phyloP scores from a whole-genome alignment of 768 basidiomycete genomes.

The Agrocybe pediades region DNA sequence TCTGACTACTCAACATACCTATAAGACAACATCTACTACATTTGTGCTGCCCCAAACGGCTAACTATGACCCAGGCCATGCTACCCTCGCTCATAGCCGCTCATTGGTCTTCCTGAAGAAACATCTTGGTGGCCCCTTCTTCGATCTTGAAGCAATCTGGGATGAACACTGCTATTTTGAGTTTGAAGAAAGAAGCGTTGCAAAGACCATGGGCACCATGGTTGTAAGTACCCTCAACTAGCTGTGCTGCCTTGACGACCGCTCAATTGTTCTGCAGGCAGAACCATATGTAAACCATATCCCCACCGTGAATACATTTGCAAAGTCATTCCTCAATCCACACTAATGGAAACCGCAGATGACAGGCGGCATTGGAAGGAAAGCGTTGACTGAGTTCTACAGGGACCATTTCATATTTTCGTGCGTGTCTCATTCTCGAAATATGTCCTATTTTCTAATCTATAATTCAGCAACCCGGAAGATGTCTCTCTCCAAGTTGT shows the following conservation, averaged over 20 bases:
- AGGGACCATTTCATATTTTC: constrained; percentile 57
- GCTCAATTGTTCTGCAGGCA: constrained; percentile 29
- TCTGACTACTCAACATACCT: constrained; percentile 27
- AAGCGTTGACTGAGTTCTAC: constrained; percentile 52
- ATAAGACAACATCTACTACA: constrained; percentile 32
- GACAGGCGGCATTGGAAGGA: constrained; percentile 57
- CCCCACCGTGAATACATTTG: constrained; percentile 41
- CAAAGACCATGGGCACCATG: constrained; percentile 59
- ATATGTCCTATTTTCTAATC: background rate
- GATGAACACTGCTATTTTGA: constrained; percentile 60
- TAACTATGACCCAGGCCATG: constrained; percentile 41
- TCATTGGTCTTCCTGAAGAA: constrained; percentile 47
- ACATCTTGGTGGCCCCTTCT: constrained; percentile 48
- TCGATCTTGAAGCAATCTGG: constrained; percentile 63
- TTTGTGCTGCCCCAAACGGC: constrained; percentile 46
- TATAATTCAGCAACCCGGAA: constrained; percentile 41
- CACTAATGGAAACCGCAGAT: constrained; percentile 33
- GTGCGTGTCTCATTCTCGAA: constrained; percentile 28
- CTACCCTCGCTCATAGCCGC: constrained; percentile 47
- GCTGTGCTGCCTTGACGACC: background rate
- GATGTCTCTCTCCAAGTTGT: constrained; percentile 46
- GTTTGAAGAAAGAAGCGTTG: constrained; percentile 50
- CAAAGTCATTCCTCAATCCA: background rate
- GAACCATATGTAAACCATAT: constrained; percentile 65
- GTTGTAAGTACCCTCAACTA: constrained; percentile 37